Evolutionary conservation across 192 early-diverging fungal genomes (phyloP), one percentile per base, ranked within the genome.

Genomic region (Coemansia guatemalensis): DNA sequence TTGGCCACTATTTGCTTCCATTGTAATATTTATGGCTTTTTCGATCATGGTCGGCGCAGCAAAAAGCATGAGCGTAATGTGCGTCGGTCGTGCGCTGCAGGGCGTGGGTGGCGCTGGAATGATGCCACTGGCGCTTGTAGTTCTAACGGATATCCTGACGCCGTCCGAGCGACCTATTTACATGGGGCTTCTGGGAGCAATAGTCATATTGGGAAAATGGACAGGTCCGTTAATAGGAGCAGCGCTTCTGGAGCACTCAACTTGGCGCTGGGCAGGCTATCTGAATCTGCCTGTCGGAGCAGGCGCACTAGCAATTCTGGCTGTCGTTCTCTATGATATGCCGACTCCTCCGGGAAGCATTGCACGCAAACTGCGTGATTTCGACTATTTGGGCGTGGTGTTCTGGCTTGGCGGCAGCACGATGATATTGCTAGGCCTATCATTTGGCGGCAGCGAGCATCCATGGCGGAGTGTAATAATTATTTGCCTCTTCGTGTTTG

Each of bases 281-380:
- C 87, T 93, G 68, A 92, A 93, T 75, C 67, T 93, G 18, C 90
- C 91, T 8, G 29, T 91, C 21, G 71, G 85, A n/a, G 78, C 86
- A 5, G 64, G 73, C 8, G 83, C 80, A 8, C 67, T 87, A 50
- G 68, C 68, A 7, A 76, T 84, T 4, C 65, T 94, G 18, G 29
- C 23, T 22, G 71, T 88, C 12, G 77, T 85, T 8, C 76, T 92
- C 6, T 77, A 86, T 1, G 75, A 88, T 55, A 60, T 87, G 35
- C 84, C 82, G 60, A 53, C 60, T 27, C 79, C 82, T 1, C 71
- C 54, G 3, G 73, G 81, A 0, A 58, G 48, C 14, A 24, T 62
- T 23, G 3, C 26, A 24, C 56, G 73, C 21, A 79, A 75, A 58
- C 59, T 87, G 12, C 74, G 79, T 12, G 68, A 77, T 44, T 79